These are phyloP conservation scores for Globisporangium iwayamae DNA, from an alignment of 352 stramenopile genomes.

Conservation along the genomic window DNA sequence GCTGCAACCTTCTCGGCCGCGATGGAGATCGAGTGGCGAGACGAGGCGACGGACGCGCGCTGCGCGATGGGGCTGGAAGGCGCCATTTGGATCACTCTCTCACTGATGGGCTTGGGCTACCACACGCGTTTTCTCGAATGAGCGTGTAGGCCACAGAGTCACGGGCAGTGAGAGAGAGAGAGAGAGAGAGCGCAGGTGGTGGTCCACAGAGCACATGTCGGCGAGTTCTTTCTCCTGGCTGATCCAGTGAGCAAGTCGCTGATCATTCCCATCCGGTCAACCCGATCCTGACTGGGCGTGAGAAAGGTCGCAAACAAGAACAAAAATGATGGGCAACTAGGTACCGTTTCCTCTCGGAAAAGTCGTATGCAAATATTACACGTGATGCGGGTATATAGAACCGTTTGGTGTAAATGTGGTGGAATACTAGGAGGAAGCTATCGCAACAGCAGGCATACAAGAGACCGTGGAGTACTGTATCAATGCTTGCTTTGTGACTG, in stretches of 20 bases:
- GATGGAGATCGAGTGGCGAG: constrained; percentile 12
- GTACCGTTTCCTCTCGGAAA: not conserved
- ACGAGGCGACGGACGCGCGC: constrained; percentile 3
- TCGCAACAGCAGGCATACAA: no score
- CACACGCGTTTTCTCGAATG: constrained; percentile 8
- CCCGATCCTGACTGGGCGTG: not conserved
- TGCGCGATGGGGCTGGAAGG: constrained; percentile 9
- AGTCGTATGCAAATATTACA: not conserved
- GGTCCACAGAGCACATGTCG: not conserved
- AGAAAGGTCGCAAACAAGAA: not conserved
- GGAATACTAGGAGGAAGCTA: no score
- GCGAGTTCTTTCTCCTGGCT: not conserved
- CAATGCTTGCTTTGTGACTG: no score
- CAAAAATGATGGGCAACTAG: not conserved
- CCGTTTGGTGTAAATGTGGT: no score
- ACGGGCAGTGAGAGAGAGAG: not conserved
- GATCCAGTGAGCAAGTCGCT: not conserved
- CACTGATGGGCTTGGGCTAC: not conserved
- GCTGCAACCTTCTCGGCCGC: not conserved
- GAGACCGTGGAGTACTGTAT: no score
- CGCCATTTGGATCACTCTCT: not conserved
- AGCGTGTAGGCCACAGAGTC: not conserved
- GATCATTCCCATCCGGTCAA: constrained; percentile 3
- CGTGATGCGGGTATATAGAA: no score
- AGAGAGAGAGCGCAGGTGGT: not conserved